Percentiles rank a stretch among this genome's conserved stretches.
Evolutionary conservation across 2,329 filamentous ascomycete species (phyloP).

Genomic region (Pseudophaeomoniella oleicola): DNA sequence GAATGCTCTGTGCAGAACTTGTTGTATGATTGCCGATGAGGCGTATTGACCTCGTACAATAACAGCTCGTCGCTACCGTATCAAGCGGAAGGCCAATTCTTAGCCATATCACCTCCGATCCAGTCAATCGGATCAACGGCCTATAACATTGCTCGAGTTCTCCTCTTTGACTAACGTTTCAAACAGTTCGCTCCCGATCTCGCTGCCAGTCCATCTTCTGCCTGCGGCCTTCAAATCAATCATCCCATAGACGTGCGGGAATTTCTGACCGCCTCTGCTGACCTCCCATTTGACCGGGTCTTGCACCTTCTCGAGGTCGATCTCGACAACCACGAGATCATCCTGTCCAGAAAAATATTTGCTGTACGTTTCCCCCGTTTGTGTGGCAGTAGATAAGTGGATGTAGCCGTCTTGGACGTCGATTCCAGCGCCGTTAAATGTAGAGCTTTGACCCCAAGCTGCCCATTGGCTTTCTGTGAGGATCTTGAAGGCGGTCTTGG

Average conservation of each 20-base stretch:
- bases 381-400: neutral
- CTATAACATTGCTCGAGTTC: no score
- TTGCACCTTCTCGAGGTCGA: neutral
- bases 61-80: no score
- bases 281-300: neutral
- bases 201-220: neutral
- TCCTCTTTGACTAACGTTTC: neutral
- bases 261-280: neutral
- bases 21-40: no score
- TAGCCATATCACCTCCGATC: no score
- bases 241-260: neutral
- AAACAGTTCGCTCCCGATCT: neutral
- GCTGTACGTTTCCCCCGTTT: neutral
- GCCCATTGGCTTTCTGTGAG: neutral
- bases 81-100: no score
- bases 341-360: neutral
- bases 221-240: neutral
- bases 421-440: neutral
- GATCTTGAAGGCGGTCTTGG: neutral
- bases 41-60: no score
- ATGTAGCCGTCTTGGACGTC: neutral
- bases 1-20: no score
- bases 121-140: no score
- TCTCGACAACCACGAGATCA: neutral
- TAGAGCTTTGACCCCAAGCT: neutral